A percentile compares a stretch with the other conserved stretches of the same genome.
phyloP scores from a whole-genome alignment of 169 alveolate genomes.

The Plasmodium reichenowi region DNA sequence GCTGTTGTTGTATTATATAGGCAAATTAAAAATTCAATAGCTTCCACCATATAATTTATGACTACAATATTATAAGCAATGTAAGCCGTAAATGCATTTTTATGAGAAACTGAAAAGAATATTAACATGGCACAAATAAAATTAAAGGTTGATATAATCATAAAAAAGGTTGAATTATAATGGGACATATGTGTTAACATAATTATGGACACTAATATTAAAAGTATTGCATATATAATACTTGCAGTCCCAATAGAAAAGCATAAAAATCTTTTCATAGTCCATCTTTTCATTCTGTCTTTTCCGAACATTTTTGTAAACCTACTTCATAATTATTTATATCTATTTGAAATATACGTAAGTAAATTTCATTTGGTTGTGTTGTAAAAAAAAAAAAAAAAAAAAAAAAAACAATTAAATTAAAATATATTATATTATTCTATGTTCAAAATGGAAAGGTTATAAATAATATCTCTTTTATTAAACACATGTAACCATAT shows the following conservation, averaged over 20 bases:
- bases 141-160: conserved; percentile 43
- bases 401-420: not conserved
- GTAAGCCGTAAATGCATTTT: conserved; percentile 76
- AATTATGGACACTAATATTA: conserved; percentile 45
- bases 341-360: not conserved
- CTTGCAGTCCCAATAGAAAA: conserved; percentile 70
- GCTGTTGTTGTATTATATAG: conserved; percentile 52
- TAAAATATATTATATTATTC: not conserved
- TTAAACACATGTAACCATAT: not conserved
- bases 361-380: conserved; percentile 1
- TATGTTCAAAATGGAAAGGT: too few species aligned
- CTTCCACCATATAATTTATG: conserved; percentile 70
- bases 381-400: not conserved
- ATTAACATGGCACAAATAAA: conserved; percentile 42
- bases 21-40: conserved; percentile 51
- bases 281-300: conserved; percentile 73
- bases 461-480: too few species aligned
- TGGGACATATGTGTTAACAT: conserved; percentile 72
- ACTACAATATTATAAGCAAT: conserved; percentile 71
- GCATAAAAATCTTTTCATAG: conserved; percentile 71
- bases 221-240: conserved; percentile 44
- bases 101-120: conserved; percentile 50
- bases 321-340: conserved; percentile 7
- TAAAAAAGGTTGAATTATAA: conserved; percentile 66
- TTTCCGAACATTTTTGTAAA: conserved; percentile 41